A percentile compares a stretch with the other conserved stretches of the same genome.
These are phyloP conservation scores for Leccinum uliginosum DNA, from an alignment of 768 basidiomycete species.

Conservation along the genomic window DNA sequence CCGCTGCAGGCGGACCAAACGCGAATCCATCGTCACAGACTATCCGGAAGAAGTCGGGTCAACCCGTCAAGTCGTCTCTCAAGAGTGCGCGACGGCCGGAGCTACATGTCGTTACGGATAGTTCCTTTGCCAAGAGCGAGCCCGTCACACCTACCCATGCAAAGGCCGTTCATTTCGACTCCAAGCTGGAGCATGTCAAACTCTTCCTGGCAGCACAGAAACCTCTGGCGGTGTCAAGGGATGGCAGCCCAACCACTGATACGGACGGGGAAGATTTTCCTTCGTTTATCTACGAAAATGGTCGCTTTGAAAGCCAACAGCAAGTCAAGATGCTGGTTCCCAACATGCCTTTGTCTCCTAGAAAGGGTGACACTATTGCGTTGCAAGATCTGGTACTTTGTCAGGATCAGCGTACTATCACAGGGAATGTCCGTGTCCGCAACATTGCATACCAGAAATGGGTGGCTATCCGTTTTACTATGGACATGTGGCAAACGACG, in stretches of 20 bases:
- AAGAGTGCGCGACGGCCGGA: constrained; percentile 62
- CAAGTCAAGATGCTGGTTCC: constrained; percentile 56
- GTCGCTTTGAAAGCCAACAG: constrained; percentile 27
- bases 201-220: constrained; percentile 94
- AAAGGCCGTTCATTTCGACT: constrained; percentile 91
- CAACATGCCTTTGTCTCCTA: constrained; percentile 56
- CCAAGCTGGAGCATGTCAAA: constrained; percentile 90
- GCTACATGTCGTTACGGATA: constrained; percentile 49
- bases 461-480: constrained; percentile 86
- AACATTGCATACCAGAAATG: constrained; percentile 88
- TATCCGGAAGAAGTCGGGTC: constrained; percentile 91
- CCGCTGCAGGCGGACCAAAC: not conserved
- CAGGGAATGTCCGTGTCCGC: constrained; percentile 73
- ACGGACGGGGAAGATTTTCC: constrained; percentile 81
- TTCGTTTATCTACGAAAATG: constrained; percentile 56
- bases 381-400: constrained; percentile 55
- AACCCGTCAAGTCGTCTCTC: constrained; percentile 87
- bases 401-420: constrained; percentile 49
- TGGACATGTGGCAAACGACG: constrained; percentile 95
- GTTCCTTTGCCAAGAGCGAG: constrained; percentile 58
- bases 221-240: constrained; percentile 87
- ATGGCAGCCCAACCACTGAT: constrained; percentile 83
- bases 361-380: constrained; percentile 41
- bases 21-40: constrained; percentile 25
- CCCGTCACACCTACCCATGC: constrained; percentile 74